Conservation (phyloP, 129 eudicot genomes). For the Flaveria linearis region DNA sequence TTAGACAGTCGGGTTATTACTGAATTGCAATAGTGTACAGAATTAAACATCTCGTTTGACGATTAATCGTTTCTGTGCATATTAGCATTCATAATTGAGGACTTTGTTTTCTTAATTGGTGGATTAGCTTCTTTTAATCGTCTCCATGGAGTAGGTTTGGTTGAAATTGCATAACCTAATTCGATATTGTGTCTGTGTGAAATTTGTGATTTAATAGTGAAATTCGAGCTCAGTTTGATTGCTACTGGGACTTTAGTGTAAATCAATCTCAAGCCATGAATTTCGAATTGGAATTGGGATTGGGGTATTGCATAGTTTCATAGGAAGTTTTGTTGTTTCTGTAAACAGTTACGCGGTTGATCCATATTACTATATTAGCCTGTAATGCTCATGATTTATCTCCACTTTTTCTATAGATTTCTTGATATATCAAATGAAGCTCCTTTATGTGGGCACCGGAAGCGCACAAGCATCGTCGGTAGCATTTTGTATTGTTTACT, state of each 20-base stretch:
- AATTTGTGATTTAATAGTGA: background rate
- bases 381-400: conserved; percentile 8
- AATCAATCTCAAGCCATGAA: background rate
- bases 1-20: background rate
- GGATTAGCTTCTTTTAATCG: background rate
- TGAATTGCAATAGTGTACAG: background rate
- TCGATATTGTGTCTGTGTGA: background rate
- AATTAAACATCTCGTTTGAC: no score
- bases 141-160: background rate
- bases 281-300: background rate
- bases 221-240: background rate
- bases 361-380: background rate
- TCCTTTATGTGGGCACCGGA: conserved; percentile 82
- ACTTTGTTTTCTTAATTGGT: no score
- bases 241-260: background rate
- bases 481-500: conserved; percentile 79
- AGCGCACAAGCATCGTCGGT: conserved; percentile 71
- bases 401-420: conserved; percentile 53
- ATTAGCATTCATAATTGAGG: no score
- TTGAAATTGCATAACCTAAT: background rate
- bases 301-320: background rate
- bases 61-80: no score
- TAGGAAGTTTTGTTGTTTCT: conserved; percentile 9
- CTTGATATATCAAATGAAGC: conserved; percentile 91
- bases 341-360: background rate